Percentiles rank a stretch among this genome's conserved stretches.
These are phyloP conservation scores for Colletotrichum magnum DNA, from an alignment of 2,329 filamentous ascomycete species.

Conservation along the genomic window DNA sequence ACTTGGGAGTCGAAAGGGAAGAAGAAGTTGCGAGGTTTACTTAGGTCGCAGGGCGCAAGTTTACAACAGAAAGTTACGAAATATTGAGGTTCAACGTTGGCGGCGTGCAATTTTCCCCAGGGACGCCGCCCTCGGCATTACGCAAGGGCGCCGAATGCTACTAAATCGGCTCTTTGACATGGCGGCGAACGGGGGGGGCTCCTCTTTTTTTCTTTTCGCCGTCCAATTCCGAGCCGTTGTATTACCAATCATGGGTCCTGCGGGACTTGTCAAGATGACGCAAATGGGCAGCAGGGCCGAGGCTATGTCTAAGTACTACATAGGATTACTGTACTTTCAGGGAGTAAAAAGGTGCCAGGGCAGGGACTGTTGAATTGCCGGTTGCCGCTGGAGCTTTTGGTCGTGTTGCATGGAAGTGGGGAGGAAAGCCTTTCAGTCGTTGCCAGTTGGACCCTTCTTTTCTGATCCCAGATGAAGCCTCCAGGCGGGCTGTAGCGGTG, in stretches of 20 bases:
- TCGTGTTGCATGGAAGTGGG: too few relatives aligned
- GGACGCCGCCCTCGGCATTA: conserved; percentile 25
- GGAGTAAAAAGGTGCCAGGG: too few relatives aligned
- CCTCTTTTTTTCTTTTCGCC: conserved; percentile 26
- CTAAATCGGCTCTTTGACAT: conserved; percentile 25
- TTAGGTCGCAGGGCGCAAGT: neutral
- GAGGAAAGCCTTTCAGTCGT: too few relatives aligned
- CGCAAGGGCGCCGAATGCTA: conserved; percentile 11
- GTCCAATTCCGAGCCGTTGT: conserved; percentile 35
- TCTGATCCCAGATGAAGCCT: too few relatives aligned
- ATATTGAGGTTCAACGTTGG: conserved; percentile 3
- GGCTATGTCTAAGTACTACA: too few relatives aligned
- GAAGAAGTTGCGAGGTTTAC: too few relatives aligned
- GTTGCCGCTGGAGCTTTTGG: too few relatives aligned
- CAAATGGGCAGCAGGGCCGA: conserved; percentile 2
- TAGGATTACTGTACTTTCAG: too few relatives aligned
- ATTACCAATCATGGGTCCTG: conserved; percentile 38
- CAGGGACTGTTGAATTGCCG: too few relatives aligned
- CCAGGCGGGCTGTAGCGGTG: too few relatives aligned
- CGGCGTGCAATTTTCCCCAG: conserved; percentile 23
- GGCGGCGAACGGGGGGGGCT: conserved; percentile 8
- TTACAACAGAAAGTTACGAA: neutral
- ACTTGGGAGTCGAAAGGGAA: neutral
- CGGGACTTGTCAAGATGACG: conserved; percentile 26
- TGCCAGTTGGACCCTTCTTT: too few relatives aligned